Conservation (phyloP, 768 basidiomycete species). For the Mycena epipterygia region DNA sequence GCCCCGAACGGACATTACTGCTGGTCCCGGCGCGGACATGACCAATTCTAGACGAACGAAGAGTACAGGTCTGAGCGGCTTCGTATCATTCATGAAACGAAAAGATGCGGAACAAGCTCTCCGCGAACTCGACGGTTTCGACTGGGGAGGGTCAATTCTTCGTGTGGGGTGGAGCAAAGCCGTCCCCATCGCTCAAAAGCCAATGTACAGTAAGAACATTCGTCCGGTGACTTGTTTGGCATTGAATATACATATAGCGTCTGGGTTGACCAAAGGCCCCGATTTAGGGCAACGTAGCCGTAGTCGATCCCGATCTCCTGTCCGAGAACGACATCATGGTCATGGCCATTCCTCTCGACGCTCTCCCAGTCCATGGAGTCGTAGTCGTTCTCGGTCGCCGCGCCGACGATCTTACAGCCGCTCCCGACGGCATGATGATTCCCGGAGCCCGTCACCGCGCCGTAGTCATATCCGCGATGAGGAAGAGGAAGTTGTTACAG, state of each 20-base stretch:
- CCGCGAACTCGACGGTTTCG: constrained; percentile 91
- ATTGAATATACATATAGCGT: constrained; percentile 22
- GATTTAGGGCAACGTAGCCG: constrained; percentile 49
- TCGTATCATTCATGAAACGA: constrained; percentile 96
- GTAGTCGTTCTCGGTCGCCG: constrained; percentile 60
- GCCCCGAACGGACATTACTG: constrained; percentile 86
- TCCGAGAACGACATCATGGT: constrained; percentile 47
- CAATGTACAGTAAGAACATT: constrained; percentile 76
- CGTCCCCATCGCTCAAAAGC: constrained; percentile 84
- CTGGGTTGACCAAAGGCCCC: constrained; percentile 31
- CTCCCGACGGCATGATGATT: constrained; percentile 63
- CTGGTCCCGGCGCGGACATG: constrained; percentile 83
- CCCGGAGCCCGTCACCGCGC: constrained; percentile 65
- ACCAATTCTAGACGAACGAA: constrained; percentile 78
- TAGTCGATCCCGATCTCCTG: constrained; percentile 54
- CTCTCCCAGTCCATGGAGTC: constrained; percentile 63
- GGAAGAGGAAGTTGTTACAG: constrained; percentile 80
- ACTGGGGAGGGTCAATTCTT: constrained; percentile 93
- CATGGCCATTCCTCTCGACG: constrained; percentile 57
- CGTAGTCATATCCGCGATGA: constrained; percentile 57
- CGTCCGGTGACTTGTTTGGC: neutral
- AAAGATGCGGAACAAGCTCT: constrained; percentile 92
- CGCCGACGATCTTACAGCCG: constrained; percentile 57
- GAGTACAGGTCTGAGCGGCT: constrained; percentile 89
- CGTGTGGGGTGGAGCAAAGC: constrained; percentile 98